Conservation (phyloP, 257 asterid species). For the Cynanchum wilfordii region DNA sequence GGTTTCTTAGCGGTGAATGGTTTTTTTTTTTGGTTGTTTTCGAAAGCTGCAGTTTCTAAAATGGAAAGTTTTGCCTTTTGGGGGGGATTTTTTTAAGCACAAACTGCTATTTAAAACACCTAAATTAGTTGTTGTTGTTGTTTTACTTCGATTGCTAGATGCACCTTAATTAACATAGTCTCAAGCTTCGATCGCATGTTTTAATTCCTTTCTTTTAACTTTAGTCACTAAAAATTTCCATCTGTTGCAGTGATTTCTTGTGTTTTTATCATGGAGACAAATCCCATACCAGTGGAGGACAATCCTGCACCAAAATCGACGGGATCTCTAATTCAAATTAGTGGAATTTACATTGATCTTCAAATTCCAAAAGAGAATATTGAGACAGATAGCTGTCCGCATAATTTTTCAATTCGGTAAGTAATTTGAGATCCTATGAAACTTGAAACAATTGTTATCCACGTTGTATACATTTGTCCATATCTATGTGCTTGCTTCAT, state of each 20-base stretch:
- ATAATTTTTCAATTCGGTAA: conserved; percentile 70
- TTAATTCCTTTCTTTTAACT: neutral
- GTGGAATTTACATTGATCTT: conserved; percentile 53
- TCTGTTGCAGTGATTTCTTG: conserved; percentile 19
- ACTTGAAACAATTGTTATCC: neutral
- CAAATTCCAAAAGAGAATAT: conserved; percentile 27
- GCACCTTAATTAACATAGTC: neutral
- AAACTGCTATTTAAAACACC: neutral
- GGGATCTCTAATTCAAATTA: conserved; percentile 44
- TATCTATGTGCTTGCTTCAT: neutral
- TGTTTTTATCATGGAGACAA: conserved; percentile 37
- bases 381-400: conserved; percentile 35
- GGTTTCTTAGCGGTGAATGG: neutral
- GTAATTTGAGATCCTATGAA: neutral
- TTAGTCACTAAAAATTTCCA: conserved; percentile 6
- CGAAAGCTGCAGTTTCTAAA: neutral
- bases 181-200: neutral
- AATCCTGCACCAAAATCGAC: conserved; percentile 33
- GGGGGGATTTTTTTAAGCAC: neutral
- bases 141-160: no score
- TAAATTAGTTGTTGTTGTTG: neutral
- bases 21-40: neutral
- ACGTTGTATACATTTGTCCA: neutral
- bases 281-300: conserved; percentile 27
- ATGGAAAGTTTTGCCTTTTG: neutral